Conservation (phyloP, 1,139 yeast genomes). For the Pichia kudriavzevii region DNA sequence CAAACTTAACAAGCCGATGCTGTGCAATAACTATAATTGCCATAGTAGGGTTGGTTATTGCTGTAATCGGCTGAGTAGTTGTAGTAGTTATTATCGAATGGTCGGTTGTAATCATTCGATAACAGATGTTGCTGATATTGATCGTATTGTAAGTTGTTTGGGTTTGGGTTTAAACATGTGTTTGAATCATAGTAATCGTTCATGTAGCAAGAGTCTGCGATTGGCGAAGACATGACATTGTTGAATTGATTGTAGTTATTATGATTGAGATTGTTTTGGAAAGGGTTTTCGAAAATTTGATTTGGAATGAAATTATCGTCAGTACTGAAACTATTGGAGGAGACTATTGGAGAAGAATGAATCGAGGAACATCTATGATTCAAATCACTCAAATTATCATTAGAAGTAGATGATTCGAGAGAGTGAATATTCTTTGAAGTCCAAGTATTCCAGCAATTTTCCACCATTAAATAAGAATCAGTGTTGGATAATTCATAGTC, state of each 20-base stretch:
- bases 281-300: conserved; percentile 24
- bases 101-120: background rate
- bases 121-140: background rate
- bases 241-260: conserved; percentile 9
- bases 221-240: no score
- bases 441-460: conserved; percentile 31
- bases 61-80: background rate
- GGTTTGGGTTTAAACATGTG: background rate
- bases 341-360: conserved; percentile 9
- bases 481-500: conserved; percentile 39
- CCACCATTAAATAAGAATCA: conserved; percentile 25
- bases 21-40: conserved; percentile 14
- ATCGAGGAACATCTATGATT: conserved; percentile 6
- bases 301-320: conserved; percentile 6
- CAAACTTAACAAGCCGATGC: conserved; percentile 18
- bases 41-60: background rate
- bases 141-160: background rate
- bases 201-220: conserved; percentile 3
- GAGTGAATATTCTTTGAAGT: conserved; percentile 22
- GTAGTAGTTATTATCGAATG: background rate
- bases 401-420: background rate
- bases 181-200: conserved; percentile 9
- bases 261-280: conserved; percentile 13
- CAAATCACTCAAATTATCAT: background rate
- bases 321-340: background rate